Evolutionary conservation across 148 eudicot species (phyloP).

Genomic region (Rhododendron ferrugineum): DNA sequence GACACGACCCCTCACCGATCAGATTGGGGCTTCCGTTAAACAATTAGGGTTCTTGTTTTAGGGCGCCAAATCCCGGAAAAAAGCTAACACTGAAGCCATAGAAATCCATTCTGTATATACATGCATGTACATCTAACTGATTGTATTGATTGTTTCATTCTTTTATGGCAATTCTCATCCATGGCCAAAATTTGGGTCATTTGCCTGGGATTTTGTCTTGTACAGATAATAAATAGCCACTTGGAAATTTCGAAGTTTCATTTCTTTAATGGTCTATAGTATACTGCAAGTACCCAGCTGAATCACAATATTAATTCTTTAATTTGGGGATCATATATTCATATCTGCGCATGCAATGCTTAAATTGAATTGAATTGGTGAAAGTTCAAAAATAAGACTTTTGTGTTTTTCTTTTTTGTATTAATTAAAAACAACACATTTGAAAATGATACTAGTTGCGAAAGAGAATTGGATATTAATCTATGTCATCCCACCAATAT

Average conservation of each 20-base stretch:
- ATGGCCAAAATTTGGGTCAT: neutral
- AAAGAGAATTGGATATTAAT: neutral
- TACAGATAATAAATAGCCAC: neutral
- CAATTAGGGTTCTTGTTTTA: neutral
- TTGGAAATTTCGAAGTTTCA: neutral
- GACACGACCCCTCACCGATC: neutral
- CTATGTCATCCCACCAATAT: neutral
- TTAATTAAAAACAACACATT: too few relatives aligned
- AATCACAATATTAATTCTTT: neutral
- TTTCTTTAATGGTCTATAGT: neutral
- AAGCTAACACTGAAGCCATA: neutral
- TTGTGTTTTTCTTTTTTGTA: too few relatives aligned
- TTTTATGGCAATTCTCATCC: conserved; percentile 3
- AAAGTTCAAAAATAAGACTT: too few relatives aligned
- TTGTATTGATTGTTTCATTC: conserved; percentile 5
- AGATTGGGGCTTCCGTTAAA: neutral
- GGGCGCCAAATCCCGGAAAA: neutral
- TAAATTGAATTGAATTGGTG: neutral
- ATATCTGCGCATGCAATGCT: neutral
- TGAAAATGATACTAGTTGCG: too few relatives aligned
- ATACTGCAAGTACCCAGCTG: neutral
- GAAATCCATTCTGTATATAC: neutral
- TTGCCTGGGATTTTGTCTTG: conserved; percentile 2
- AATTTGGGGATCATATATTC: neutral
- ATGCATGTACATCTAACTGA: neutral